These are phyloP conservation scores for Cryptococcus wingfieldii DNA, from an alignment of 1,284 basidiomycete genomes.

Conservation along the genomic window DNA sequence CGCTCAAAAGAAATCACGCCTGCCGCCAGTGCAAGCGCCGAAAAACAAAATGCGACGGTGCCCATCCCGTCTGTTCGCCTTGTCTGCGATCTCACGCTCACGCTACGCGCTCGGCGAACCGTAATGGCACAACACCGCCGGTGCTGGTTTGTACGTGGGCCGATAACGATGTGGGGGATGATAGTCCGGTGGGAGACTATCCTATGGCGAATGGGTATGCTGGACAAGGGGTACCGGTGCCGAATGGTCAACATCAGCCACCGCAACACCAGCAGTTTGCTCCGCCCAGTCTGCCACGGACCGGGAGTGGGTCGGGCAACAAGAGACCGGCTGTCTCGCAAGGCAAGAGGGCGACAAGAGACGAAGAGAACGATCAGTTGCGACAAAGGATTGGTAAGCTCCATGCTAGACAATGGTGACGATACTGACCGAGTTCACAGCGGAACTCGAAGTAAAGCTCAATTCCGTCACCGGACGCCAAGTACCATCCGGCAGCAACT, in stretches of 20 bases:
- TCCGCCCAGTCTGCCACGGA: neutral
- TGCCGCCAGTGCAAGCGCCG: constrained; percentile 46
- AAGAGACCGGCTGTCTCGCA: constrained; percentile 8
- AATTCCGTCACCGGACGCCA: constrained; percentile 14
- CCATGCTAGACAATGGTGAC: neutral
- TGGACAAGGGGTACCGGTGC: no score
- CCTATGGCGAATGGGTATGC: no score
- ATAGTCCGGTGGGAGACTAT: constrained; percentile 2
- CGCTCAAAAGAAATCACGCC: constrained; percentile 44
- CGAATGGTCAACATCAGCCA: no score
- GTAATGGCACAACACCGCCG: constrained; percentile 30
- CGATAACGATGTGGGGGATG: constrained; percentile 21
- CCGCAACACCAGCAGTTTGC: no score
- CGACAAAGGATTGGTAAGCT: constrained; percentile 28
- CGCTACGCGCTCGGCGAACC: constrained; percentile 37
- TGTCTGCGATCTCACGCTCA: constrained; percentile 45
- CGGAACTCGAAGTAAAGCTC: constrained; percentile 37
- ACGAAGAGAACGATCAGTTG: constrained; percentile 28
- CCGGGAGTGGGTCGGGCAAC: constrained; percentile 2
- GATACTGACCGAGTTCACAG: constrained; percentile 11
- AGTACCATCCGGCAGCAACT: no score
- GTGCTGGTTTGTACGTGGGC: constrained; percentile 34
- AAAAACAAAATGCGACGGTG: constrained; percentile 44
- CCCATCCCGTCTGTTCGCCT: constrained; percentile 37
- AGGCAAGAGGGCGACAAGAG: constrained; percentile 17